A percentile compares a stretch with the other conserved stretches of the same genome.
phyloP scores from a whole-genome alignment of 345 rosid genomes.

The Melaleuca quinquenervia region DNA sequence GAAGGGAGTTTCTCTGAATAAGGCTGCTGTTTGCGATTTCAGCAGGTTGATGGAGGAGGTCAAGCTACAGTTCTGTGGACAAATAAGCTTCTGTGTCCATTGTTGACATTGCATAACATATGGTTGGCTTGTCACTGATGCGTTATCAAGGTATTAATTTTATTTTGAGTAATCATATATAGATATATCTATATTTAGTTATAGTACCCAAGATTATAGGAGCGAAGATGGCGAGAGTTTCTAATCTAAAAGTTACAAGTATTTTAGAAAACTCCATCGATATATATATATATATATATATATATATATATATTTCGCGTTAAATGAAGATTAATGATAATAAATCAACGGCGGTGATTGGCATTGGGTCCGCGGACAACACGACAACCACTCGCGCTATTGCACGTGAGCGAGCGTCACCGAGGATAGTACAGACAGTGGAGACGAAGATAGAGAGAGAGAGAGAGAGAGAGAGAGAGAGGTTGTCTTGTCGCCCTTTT shows the following conservation, averaged over 20 bases:
- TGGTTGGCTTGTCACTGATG: too few species aligned
- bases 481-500: neutral
- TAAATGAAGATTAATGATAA: neutral
- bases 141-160: too few species aligned
- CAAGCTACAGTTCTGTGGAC: too few species aligned
- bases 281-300: too few species aligned
- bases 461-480: neutral
- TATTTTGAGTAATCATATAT: too few species aligned
- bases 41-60: too few species aligned
- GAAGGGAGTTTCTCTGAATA: constrained; percentile 90
- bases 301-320: neutral
- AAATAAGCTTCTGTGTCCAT: too few species aligned
- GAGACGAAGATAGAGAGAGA: neutral
- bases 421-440: neutral
- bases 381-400: neutral
- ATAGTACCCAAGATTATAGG: neutral
- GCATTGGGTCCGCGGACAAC: neutral
- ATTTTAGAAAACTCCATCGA: neutral
- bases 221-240: neutral
- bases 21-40: too few species aligned
- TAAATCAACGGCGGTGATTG: neutral
- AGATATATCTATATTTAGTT: neutral
- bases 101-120: too few species aligned
- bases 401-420: neutral
- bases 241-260: neutral